phyloP scores from a whole-genome alignment of 257 asterid genomes.

The Capsicum baccatum region DNA sequence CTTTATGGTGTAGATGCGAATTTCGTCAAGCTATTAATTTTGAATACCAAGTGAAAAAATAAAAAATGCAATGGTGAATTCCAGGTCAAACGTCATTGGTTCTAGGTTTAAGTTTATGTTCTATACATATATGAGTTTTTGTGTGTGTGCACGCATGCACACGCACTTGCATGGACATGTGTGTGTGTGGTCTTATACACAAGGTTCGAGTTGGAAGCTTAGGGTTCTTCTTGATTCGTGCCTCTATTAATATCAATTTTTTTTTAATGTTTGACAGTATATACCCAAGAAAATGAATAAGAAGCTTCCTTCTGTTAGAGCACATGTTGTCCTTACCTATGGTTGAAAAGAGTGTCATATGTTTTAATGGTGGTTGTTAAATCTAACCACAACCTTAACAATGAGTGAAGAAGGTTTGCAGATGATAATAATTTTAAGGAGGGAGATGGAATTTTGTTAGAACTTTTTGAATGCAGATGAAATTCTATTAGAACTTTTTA shows the following conservation, averaged over 20 bases:
- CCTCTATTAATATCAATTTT: not conserved
- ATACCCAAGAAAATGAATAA: not conserved
- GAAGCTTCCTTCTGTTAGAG: constrained; percentile 36
- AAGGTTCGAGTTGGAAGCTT: not conserved
- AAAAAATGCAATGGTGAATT: not conserved
- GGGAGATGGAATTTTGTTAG: constrained; percentile 61
- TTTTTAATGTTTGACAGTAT: constrained; percentile 13
- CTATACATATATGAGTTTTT: too few relatives aligned
- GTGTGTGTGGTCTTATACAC: too few relatives aligned
- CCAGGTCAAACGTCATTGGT: too few relatives aligned
- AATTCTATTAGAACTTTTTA: constrained; percentile 54
- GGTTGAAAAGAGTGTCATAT: constrained; percentile 45
- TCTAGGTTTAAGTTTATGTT: too few relatives aligned
- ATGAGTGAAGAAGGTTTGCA: constrained; percentile 40
- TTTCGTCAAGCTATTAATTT: not conserved
- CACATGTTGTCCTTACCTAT: constrained; percentile 37
- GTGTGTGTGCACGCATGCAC: too few relatives aligned
- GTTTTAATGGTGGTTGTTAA: constrained; percentile 15
- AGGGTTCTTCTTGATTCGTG: not conserved
- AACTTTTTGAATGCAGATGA: constrained; percentile 36
- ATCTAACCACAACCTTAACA: constrained; percentile 11
- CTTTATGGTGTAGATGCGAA: not conserved
- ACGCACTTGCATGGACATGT: too few relatives aligned
- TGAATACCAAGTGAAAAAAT: not conserved
- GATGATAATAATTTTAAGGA: constrained; percentile 44